These are phyloP conservation scores for Pelargonium citronellum DNA, from an alignment of 441 rosid genomes.

Conservation along the genomic window DNA sequence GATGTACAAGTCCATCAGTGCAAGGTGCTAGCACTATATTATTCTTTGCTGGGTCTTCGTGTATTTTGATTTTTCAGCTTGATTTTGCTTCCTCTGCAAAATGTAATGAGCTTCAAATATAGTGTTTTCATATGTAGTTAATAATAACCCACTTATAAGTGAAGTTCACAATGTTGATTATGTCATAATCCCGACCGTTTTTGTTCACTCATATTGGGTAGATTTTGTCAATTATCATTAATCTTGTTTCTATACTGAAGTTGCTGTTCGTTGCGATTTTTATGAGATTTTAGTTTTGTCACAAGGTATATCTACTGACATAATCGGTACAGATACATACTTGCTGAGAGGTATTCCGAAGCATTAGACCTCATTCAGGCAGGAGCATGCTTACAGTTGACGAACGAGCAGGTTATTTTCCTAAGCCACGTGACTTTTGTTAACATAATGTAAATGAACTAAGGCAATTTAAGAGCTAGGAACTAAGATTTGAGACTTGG, in stretches of 20 bases:
- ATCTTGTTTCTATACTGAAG: neutral
- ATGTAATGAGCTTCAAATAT: no score
- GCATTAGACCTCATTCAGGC: conserved; percentile 75
- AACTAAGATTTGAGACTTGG: neutral
- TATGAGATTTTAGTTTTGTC: neutral
- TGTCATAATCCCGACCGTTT: no score
- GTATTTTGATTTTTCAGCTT: neutral
- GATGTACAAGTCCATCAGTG: conserved; percentile 85
- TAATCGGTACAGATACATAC: conserved; percentile 46
- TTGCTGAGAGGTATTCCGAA: conserved; percentile 74
- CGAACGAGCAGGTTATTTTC: conserved; percentile 58
- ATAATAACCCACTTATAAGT: no score
- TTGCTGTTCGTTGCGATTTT: neutral
- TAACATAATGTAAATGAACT: neutral
- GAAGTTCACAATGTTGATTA: no score
- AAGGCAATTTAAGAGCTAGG: neutral
- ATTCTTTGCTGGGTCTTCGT: neutral
- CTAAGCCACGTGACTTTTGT: neutral
- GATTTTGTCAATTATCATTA: neutral
- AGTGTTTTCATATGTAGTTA: no score
- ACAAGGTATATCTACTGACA: neutral
- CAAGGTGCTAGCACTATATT: conserved; percentile 39
- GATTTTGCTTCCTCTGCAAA: no score
- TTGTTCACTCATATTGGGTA: neutral
- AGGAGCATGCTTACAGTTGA: conserved; percentile 77